Conservation (phyloP, 2,329 filamentous ascomycete genomes). For the Diaporthe amygdali region DNA sequence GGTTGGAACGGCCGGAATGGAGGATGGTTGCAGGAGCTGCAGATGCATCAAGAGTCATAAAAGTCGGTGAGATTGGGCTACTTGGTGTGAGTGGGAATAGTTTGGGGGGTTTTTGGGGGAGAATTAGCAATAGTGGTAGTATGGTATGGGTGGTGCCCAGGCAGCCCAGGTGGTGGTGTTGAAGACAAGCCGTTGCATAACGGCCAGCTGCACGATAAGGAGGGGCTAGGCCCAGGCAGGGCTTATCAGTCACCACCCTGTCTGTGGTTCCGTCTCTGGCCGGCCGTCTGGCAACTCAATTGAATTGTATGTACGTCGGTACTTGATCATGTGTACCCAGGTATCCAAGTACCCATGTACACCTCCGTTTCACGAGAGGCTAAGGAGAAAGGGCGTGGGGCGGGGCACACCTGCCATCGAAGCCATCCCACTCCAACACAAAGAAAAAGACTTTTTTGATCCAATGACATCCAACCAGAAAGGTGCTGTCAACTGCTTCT, state of each 20-base stretch:
- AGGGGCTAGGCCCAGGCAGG: neutral
- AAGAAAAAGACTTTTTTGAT: neutral
- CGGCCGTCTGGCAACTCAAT: too few relatives aligned
- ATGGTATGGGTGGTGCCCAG: neutral
- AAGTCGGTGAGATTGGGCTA: constrained; percentile 21
- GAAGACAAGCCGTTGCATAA: neutral
- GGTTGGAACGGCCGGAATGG: neutral
- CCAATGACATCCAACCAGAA: neutral
- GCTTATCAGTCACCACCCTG: neutral
- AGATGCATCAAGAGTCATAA: constrained; percentile 19
- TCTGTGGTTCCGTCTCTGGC: too few relatives aligned
- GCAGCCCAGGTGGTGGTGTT: constrained; percentile 15
- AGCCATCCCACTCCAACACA: neutral
- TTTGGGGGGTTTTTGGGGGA: neutral
- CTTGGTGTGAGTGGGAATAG: constrained; percentile 19
- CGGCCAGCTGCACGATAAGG: constrained; percentile 15
- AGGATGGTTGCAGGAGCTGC: constrained; percentile 10
- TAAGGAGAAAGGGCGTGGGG: neutral
- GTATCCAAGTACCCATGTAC: neutral
- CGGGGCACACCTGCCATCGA: neutral
- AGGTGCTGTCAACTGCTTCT: neutral
- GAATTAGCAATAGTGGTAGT: neutral
- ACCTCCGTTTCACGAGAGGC: neutral
- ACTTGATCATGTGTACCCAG: neutral
- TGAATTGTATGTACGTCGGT: neutral